Percentiles rank a stretch among this genome's conserved stretches.
These are phyloP conservation scores for Testicularia cyperi DNA, from an alignment of 1,284 basidiomycete species.

Conservation along the genomic window DNA sequence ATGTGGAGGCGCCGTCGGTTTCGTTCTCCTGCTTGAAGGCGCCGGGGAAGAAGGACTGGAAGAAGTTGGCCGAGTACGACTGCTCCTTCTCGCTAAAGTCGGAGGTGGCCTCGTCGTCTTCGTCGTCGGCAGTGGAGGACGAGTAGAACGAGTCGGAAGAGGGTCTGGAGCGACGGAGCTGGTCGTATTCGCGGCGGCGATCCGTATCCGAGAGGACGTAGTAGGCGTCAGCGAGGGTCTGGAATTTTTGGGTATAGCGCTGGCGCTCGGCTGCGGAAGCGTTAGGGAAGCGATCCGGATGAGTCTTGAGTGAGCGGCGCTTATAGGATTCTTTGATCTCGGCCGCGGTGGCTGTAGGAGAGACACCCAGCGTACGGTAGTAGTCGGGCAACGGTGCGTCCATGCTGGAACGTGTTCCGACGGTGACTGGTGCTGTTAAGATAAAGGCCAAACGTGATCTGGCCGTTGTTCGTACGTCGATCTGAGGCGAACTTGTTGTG, in stretches of 20 bases:
- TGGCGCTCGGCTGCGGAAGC: constrained; percentile 73
- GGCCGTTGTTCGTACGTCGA: too few relatives aligned
- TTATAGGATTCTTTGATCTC: constrained; percentile 80
- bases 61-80: constrained; percentile 46
- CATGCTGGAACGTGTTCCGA: constrained; percentile 13
- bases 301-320: constrained; percentile 73
- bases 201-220: constrained; percentile 82
- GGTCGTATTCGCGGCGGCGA: constrained; percentile 74
- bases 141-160: constrained; percentile 13
- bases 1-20: constrained; percentile 1
- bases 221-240: constrained; percentile 86
- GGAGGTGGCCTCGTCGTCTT: constrained; percentile 18
- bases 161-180: constrained; percentile 19
- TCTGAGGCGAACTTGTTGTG: too few relatives aligned
- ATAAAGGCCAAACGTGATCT: too few relatives aligned
- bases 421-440: not conserved
- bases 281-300: constrained; percentile 83
- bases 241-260: constrained; percentile 63
- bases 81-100: constrained; percentile 46
- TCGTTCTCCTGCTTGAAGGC: constrained; percentile 24
- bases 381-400: constrained; percentile 48
- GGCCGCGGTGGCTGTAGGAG: constrained; percentile 69
- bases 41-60: constrained; percentile 45
- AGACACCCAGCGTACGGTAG: constrained; percentile 61
- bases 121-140: constrained; percentile 4